phyloP scores from a whole-genome alignment of 257 asterid species.

The Coffea canephora region DNA sequence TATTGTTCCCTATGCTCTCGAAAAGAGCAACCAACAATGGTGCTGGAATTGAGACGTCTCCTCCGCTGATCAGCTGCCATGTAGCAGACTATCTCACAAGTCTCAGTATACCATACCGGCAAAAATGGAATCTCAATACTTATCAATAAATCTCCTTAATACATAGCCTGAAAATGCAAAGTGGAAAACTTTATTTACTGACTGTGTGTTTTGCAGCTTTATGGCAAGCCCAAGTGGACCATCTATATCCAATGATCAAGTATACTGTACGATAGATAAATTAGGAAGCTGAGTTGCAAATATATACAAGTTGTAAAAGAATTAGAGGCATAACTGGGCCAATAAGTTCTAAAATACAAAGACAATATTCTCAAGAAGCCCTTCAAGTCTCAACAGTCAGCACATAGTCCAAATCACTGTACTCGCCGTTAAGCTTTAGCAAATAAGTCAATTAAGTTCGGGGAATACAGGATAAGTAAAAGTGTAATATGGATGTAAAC shows the following conservation, averaged over 20 bases:
- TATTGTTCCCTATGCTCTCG: constrained; percentile 45
- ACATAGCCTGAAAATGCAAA: constrained; percentile 8
- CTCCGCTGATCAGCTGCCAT: constrained; percentile 83
- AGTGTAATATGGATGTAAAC: neutral
- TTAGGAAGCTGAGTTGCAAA: neutral
- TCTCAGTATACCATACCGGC: constrained; percentile 19
- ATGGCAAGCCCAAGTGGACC: neutral
- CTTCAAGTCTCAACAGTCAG: neutral
- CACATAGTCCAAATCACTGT: neutral
- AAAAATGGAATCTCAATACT: constrained; percentile 21
- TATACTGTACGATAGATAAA: neutral
- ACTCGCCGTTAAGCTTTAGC: neutral
- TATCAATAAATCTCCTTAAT: constrained; percentile 16
- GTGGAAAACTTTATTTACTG: neutral
- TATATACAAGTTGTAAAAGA: neutral
- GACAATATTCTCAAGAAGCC: neutral
- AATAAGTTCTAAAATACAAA: neutral
- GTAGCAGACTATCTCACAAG: constrained; percentile 24
- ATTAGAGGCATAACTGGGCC: neutral
- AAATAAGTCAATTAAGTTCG: neutral
- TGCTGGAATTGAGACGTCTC: constrained; percentile 57
- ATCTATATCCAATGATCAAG: constrained; percentile 6
- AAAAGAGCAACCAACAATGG: constrained; percentile 47
- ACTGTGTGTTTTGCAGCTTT: neutral
- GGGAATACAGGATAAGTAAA: neutral